phyloP scores from a whole-genome alignment of 1,139 yeast genomes.

The Hyphopichia pseudoburtonii region DNA sequence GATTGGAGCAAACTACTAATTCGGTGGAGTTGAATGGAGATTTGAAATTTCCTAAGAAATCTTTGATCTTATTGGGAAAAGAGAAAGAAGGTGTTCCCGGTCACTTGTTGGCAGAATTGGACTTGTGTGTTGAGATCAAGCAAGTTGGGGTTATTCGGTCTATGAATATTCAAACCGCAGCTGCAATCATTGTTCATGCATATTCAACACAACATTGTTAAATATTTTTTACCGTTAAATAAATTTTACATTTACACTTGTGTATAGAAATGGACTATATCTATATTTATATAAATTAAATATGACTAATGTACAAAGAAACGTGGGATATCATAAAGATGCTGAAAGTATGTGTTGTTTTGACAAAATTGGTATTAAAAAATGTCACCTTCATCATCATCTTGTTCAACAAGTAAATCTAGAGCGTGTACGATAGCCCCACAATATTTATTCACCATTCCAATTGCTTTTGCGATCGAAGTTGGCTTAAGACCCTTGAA shows the following conservation, averaged over 20 bases:
- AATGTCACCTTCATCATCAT: slow-evolving; percentile 28
- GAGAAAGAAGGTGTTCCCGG: slow-evolving; percentile 95
- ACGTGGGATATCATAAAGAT: too few species aligned
- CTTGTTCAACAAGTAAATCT: slow-evolving; percentile 40
- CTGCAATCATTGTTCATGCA: slow-evolving; percentile 91
- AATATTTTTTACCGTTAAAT: background rate
- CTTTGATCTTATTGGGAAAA: slow-evolving; percentile 75
- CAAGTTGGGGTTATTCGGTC: slow-evolving; percentile 91
- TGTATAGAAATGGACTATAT: background rate
- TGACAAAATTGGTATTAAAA: too few species aligned
- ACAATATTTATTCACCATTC: slow-evolving; percentile 37
- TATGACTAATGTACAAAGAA: slow-evolving; percentile 6
- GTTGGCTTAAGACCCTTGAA: slow-evolving; percentile 38
- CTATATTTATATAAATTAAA: slow-evolving; percentile 3
- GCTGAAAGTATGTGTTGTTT: background rate
- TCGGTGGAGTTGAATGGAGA: slow-evolving; percentile 66
- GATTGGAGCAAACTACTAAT: slow-evolving; percentile 89
- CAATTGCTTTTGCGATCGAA: slow-evolving; percentile 26
- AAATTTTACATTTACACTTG: background rate
- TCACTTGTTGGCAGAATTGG: slow-evolving; percentile 75
- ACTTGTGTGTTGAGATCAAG: slow-evolving; percentile 84
- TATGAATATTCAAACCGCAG: slow-evolving; percentile 96
- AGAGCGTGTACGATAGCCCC: slow-evolving; percentile 37
- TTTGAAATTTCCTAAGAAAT: slow-evolving; percentile 73
- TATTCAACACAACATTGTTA: slow-evolving; percentile 74